These are phyloP conservation scores for Dillenia turbinata DNA, from an alignment of 164 flowering plant genomes.

Conservation along the genomic window DNA sequence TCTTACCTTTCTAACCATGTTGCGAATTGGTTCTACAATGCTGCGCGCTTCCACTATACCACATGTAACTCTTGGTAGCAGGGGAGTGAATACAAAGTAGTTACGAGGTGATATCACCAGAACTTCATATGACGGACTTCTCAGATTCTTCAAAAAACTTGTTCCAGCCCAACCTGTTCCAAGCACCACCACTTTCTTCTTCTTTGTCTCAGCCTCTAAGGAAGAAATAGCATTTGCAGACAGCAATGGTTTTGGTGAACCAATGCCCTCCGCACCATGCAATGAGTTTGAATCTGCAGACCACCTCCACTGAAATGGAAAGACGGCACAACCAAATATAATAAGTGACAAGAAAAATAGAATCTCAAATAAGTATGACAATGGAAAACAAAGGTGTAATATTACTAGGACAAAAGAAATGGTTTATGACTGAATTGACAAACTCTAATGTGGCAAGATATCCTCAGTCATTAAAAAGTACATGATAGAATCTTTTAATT, in stretches of 20 bases:
- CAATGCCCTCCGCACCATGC: conserved; percentile 5
- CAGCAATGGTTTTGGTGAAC: conserved; percentile 15
- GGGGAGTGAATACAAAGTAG: conserved; percentile 71
- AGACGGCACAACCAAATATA: neutral
- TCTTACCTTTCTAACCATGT: conserved; percentile 54
- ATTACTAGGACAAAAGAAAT: no score
- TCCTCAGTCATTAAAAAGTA: no score
- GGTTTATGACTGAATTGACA: no score
- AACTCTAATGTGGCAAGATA: no score
- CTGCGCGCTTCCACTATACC: conserved; percentile 79
- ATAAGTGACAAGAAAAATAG: neutral
- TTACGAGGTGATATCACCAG: conserved; percentile 71
- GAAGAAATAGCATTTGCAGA: conserved; percentile 9
- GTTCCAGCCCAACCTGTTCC: conserved; percentile 86
- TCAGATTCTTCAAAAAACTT: conserved; percentile 58
- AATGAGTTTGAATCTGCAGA: conserved; percentile 42
- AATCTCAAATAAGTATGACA: neutral
- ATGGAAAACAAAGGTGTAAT: neutral
- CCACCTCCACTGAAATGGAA: conserved; percentile 47
- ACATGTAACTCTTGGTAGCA: conserved; percentile 67
- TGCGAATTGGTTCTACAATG: conserved; percentile 73
- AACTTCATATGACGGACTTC: conserved; percentile 51
- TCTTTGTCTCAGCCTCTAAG: conserved; percentile 30
- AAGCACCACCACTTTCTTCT: conserved; percentile 67
- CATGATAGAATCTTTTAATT: no score